phyloP scores from a whole-genome alignment of 1,139 yeast genomes.

The Candida pseudoviswanathii region DNA sequence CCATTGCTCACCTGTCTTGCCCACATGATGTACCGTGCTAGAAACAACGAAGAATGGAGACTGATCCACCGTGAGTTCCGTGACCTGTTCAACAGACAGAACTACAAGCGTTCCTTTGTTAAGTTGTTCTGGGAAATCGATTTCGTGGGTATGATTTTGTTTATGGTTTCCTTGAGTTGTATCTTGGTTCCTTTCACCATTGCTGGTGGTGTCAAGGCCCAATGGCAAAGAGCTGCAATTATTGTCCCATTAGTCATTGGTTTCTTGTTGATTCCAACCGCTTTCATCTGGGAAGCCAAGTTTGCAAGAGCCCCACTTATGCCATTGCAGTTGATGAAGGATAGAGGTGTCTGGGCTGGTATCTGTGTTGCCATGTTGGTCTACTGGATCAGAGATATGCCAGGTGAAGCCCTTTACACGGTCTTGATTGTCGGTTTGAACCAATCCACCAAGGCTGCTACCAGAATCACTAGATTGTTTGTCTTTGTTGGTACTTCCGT shows the following conservation, averaged over 20 bases:
- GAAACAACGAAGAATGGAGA: slow-evolving; percentile 48
- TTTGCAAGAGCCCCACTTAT: slow-evolving; percentile 57
- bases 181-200: slow-evolving; percentile 53
- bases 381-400: slow-evolving; percentile 66
- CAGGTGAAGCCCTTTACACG: slow-evolving; percentile 66
- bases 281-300: slow-evolving; percentile 56
- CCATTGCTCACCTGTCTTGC: slow-evolving; percentile 57
- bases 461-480: slow-evolving; percentile 62
- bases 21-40: slow-evolving; percentile 61
- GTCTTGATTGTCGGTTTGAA: slow-evolving; percentile 64
- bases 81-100: slow-evolving; percentile 15
- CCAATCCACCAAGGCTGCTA: slow-evolving; percentile 60
- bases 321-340: slow-evolving; percentile 58
- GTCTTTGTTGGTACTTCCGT: slow-evolving; percentile 66
- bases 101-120: slow-evolving; percentile 22
- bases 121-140: slow-evolving; percentile 54
- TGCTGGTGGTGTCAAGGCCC: slow-evolving; percentile 57
- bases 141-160: slow-evolving; percentile 51
- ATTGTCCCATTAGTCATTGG: slow-evolving; percentile 72
- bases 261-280: slow-evolving; percentile 54
- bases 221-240: slow-evolving; percentile 54
- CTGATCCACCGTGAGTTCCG: slow-evolving; percentile 25
- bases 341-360: slow-evolving; percentile 63
- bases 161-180: slow-evolving; percentile 56
- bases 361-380: slow-evolving; percentile 53